These are phyloP conservation scores for Ascochyta lentis DNA, from an alignment of 2,329 filamentous ascomycete species.

Conservation along the genomic window DNA sequence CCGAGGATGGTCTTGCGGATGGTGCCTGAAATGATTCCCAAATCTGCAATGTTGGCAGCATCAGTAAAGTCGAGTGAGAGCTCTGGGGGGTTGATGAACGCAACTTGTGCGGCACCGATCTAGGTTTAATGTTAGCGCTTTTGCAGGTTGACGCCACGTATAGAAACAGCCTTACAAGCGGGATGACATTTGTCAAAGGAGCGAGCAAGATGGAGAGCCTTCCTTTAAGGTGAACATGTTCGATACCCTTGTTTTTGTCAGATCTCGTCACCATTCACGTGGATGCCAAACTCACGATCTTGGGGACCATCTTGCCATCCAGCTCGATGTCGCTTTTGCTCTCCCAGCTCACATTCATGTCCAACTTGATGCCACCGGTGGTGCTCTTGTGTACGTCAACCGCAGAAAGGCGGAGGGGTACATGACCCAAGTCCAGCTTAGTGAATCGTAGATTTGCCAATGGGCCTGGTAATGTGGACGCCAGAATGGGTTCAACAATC, in stretches of 20 bases:
- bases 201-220: conserved; percentile 54
- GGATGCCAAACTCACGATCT: conserved; percentile 43
- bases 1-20: conserved; percentile 55
- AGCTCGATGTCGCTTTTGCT: conserved; percentile 57
- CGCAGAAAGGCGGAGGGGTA: conserved; percentile 52
- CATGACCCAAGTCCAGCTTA: conserved; percentile 55
- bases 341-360: conserved; percentile 57
- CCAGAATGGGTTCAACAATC: conserved; percentile 58
- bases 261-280: not conserved
- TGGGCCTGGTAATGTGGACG: conserved; percentile 55
- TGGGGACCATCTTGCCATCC: conserved; percentile 54
- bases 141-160: not conserved
- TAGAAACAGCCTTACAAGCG: conserved; percentile 47
- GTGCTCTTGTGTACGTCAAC: conserved; percentile 57
- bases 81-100: conserved; percentile 58
- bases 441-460: conserved; percentile 53
- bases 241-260: conserved; percentile 50
- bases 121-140: conserved; percentile 26
- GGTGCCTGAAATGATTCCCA: conserved; percentile 50
- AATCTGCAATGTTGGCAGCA: conserved; percentile 55
- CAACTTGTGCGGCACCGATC: conserved; percentile 58
- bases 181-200: conserved; percentile 56
- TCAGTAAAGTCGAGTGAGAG: conserved; percentile 58
- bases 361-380: conserved; percentile 56
- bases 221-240: conserved; percentile 54